phyloP scores from a whole-genome alignment of 2,329 filamentous ascomycete genomes.

The Claviceps monticola region DNA sequence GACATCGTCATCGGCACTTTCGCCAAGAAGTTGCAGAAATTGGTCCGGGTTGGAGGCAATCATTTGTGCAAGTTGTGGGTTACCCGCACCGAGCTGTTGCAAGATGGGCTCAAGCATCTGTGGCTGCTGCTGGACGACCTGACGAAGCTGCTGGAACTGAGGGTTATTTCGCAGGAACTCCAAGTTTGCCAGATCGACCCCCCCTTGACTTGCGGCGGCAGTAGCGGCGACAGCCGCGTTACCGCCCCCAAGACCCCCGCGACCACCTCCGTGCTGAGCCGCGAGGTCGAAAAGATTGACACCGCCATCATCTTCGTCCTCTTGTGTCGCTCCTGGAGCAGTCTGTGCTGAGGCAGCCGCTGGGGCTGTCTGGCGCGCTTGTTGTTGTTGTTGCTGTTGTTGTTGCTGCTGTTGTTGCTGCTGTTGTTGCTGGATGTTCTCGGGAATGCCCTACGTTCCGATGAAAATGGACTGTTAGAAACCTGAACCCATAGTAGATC shows the following conservation, averaged over 20 bases:
- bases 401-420: too few relatives aligned
- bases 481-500: background rate
- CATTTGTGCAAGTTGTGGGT: conserved; percentile 84
- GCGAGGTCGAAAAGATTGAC: conserved; percentile 91
- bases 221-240: conserved; percentile 28
- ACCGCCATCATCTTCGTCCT: conserved; percentile 47
- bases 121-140: conserved; percentile 93
- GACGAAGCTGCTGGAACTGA: conserved; percentile 93
- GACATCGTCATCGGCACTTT: conserved; percentile 74
- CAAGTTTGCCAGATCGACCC: conserved; percentile 56
- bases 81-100: conserved; percentile 87
- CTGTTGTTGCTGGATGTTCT: conserved; percentile 37
- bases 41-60: conserved; percentile 88
- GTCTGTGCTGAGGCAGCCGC: conserved; percentile 23
- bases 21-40: conserved; percentile 79
- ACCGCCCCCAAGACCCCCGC: conserved; percentile 27
- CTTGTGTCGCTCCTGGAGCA: conserved; percentile 18
- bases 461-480: background rate
- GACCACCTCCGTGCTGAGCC: conserved; percentile 51
- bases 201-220: conserved; percentile 35
- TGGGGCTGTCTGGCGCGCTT: conserved; percentile 29
- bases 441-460: conserved; percentile 65
- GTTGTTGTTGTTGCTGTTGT: conserved; percentile 47
- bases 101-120: conserved; percentile 98
- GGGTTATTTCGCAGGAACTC: conserved; percentile 92